Evolutionary conservation across 805 yeast genomes (phyloP), one percentile per base, ranked within the genome.

Genomic region (Hanseniaspora vineae): DNA sequence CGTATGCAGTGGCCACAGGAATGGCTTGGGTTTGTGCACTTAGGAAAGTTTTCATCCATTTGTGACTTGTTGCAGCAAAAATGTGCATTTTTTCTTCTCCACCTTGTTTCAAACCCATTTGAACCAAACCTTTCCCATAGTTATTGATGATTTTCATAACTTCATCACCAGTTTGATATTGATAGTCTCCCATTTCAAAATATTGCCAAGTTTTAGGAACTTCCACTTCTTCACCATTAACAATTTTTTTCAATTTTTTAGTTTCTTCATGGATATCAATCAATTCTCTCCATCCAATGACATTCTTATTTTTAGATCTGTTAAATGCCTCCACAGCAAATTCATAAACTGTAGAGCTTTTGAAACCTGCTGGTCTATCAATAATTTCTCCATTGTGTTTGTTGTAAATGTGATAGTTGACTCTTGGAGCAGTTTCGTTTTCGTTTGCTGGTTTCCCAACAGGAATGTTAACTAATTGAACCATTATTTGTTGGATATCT

Each of bases 1-100:
- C 97, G 66, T 92, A 92, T 37, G 98, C 97, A 14, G 98, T 92
- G 39, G 88, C 97, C 49, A 84, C 75, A 20, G 97, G 84, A 51
- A 92, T 81, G 45, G 75, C 67, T 66, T 87, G 96, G 46, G 88
- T 70, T 56, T 78, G 77, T 46, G 86, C 74, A 14, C 89, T 96
- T 50, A 86, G 64, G 54, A 79, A 90, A 32, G 85, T 76, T 67
- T 85, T 84, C 86, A 90, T 77, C 97, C 97, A 90, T 60, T 78
- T 78, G 49, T 77, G 81, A 14, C 95, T 84, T 13, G 98, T 92
- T 18, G 84, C 66, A 23, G 96, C 96, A 66, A 81, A 92, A 47
- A 90, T 75, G 64, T 88, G 96, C 56, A 90, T 62, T 55, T 76
- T 77, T 54, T 80, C 81, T 32, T 66, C 67, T 54, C 75, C 73